phyloP scores from a whole-genome alignment of 192 early-diverging fungal genomes.

The Linnemannia zychae region DNA sequence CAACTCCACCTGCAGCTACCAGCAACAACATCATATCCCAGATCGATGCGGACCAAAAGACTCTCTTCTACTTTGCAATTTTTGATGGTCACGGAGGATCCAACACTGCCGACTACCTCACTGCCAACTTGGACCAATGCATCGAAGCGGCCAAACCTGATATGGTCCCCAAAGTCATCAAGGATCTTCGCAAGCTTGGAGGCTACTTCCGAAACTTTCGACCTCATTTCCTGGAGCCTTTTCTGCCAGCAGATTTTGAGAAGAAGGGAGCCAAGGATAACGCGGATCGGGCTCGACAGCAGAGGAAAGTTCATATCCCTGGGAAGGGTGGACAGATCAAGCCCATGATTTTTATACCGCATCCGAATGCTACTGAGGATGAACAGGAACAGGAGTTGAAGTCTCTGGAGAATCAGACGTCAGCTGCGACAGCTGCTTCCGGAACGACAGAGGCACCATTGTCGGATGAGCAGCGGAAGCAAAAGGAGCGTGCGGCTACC shows the following conservation, averaged over 20 bases:
- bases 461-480: not conserved
- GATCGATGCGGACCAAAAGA: slow-evolving; percentile 48
- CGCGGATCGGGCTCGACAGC: slow-evolving; percentile 9
- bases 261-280: not conserved
- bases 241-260: slow-evolving; percentile 40
- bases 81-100: slow-evolving; percentile 71
- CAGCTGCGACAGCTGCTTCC: not conserved
- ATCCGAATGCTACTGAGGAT: slow-evolving; percentile 48
- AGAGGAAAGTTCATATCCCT: slow-evolving; percentile 28
- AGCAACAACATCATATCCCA: slow-evolving; percentile 11
- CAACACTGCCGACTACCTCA: slow-evolving; percentile 60
- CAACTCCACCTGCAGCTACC: too few species aligned
- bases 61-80: slow-evolving; percentile 65
- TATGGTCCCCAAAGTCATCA: slow-evolving; percentile 56
- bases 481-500: not conserved
- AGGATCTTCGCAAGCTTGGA: slow-evolving; percentile 55
- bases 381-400: slow-evolving; percentile 36
- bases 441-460: not conserved
- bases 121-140: slow-evolving; percentile 62
- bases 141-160: slow-evolving; percentile 59
- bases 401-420: slow-evolving; percentile 23
- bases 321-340: slow-evolving; percentile 44
- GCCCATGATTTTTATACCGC: slow-evolving; percentile 54
- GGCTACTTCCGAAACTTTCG: slow-evolving; percentile 65
- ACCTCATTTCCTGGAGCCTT: slow-evolving; percentile 43